A percentile compares a stretch with the other conserved stretches of the same genome.
These are phyloP conservation scores for Hypomyces rosellus DNA, from an alignment of 2,329 filamentous ascomycete genomes.

Conservation along the genomic window DNA sequence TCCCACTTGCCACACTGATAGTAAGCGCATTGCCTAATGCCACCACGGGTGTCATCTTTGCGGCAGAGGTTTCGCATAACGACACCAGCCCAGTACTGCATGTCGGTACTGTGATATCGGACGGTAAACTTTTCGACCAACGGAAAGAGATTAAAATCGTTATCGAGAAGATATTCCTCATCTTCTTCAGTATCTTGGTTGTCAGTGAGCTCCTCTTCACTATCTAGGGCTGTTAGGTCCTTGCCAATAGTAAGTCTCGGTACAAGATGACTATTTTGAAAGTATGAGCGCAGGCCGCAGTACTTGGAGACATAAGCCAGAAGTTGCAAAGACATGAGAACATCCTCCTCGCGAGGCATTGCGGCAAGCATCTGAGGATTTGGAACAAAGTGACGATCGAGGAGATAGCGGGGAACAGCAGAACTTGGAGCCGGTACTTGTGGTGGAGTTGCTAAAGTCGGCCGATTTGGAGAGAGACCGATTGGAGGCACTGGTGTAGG, in stretches of 20 bases:
- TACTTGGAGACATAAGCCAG: slow-evolving; percentile 98
- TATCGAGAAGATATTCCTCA: slow-evolving; percentile 83
- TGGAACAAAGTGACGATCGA: slow-evolving; percentile 65
- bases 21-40: slow-evolving; percentile 94
- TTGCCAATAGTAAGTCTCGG: slow-evolving; percentile 84
- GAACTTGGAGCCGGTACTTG: slow-evolving; percentile 67
- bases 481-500: slow-evolving; percentile 61
- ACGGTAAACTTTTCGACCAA: slow-evolving; percentile 98
- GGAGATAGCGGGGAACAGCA: slow-evolving; percentile 70
- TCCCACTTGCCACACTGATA: slow-evolving; percentile 99
- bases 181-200: slow-evolving; percentile 49
- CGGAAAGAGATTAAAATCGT: slow-evolving; percentile 98
- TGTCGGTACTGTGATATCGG: slow-evolving; percentile 87
- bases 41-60: slow-evolving; percentile 90
- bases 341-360: slow-evolving; percentile 95
- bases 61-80: slow-evolving; percentile 98
- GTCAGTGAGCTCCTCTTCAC: slow-evolving; percentile 46
- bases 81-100: slow-evolving; percentile 99
- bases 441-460: slow-evolving; percentile 62
- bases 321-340: slow-evolving; percentile 94
- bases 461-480: slow-evolving; percentile 67
- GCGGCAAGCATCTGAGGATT: slow-evolving; percentile 73
- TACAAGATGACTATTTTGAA: slow-evolving; percentile 90
- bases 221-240: slow-evolving; percentile 74
- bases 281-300: slow-evolving; percentile 91